A percentile compares a stretch with the other conserved stretches of the same genome.
Conservation (phyloP, 1,284 basidiomycete species). For the Trametes polyzona region DNA sequence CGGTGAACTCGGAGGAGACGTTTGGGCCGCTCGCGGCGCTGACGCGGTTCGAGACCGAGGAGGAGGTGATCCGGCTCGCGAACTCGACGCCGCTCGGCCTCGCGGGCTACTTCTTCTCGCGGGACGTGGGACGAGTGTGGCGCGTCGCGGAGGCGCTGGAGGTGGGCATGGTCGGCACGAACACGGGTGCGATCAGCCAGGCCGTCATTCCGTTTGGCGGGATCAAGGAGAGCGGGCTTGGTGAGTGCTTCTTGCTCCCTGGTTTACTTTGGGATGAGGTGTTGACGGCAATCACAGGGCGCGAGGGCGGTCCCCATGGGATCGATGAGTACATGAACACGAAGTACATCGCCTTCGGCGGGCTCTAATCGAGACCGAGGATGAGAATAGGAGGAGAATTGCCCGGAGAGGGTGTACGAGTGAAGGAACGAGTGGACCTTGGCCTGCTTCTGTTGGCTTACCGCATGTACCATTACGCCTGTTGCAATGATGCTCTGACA, state of each 20-base stretch:
- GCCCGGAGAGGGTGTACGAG: too few relatives aligned
- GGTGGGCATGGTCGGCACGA: conserved; percentile 94
- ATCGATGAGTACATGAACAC: conserved; percentile 85
- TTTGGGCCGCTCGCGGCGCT: conserved; percentile 86
- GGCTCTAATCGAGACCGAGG: too few relatives aligned
- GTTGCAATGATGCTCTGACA: too few relatives aligned
- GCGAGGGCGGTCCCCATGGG: conserved; percentile 81
- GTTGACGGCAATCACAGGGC: conserved; percentile 43
- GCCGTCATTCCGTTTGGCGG: conserved; percentile 93
- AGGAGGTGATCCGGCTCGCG: conserved; percentile 86
- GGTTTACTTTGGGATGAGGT: background rate
- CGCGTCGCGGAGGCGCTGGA: conserved; percentile 97
- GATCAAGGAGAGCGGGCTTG: conserved; percentile 85
- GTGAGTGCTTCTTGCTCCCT: conserved; percentile 36
- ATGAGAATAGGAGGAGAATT: too few relatives aligned
- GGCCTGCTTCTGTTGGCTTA: too few relatives aligned
- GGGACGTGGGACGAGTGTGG: conserved; percentile 91
- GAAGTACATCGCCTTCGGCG: conserved; percentile 80
- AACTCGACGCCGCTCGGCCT: conserved; percentile 88
- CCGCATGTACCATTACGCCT: too few relatives aligned
- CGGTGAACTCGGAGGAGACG: conserved; percentile 79
- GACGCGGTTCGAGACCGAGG: conserved; percentile 89
- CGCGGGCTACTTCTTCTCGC: conserved; percentile 92
- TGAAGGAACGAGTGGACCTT: too few relatives aligned
- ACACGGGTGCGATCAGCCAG: conserved; percentile 84